Conservation (phyloP, 257 asterid species). For the Solanum peruvianum region DNA sequence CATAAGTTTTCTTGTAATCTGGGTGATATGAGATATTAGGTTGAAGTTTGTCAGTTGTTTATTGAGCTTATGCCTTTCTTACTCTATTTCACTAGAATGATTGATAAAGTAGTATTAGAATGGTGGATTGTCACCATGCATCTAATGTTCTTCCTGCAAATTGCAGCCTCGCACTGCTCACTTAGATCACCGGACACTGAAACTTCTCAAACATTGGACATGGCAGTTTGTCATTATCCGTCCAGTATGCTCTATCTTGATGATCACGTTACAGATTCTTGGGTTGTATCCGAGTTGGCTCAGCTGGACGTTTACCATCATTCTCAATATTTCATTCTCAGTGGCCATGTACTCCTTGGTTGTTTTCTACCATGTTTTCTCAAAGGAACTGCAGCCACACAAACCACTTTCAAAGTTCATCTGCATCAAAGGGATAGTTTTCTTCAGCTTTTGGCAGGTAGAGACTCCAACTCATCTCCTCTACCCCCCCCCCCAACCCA, state of each 20-base stretch:
- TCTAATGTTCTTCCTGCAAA: background rate
- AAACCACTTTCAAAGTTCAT: slow-evolving; percentile 80
- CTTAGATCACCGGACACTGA: slow-evolving; percentile 56
- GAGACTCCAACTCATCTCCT: background rate
- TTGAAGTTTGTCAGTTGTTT: background rate
- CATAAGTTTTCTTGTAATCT: background rate
- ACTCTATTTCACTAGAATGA: background rate
- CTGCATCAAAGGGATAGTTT: slow-evolving; percentile 80
- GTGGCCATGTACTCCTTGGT: slow-evolving; percentile 85
- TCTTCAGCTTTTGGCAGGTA: slow-evolving; percentile 99
- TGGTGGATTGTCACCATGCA: background rate
- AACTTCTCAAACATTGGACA: slow-evolving; percentile 64
- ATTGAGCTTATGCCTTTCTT: background rate
- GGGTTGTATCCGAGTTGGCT: slow-evolving; percentile 82
- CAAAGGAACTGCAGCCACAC: slow-evolving; percentile 76
- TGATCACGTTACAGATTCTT: slow-evolving; percentile 47
- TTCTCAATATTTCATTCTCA: slow-evolving; percentile 59
- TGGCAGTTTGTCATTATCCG: slow-evolving; percentile 90
- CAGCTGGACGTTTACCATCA: slow-evolving; percentile 61
- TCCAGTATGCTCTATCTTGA: slow-evolving; percentile 70
- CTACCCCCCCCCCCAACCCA: too few species aligned
- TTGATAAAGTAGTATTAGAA: background rate
- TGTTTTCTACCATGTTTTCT: slow-evolving; percentile 71
- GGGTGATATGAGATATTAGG: background rate
- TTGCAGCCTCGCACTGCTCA: slow-evolving; percentile 62